Conservation (phyloP, 139 green algal genomes). For the Coelastrella sp. region DNA sequence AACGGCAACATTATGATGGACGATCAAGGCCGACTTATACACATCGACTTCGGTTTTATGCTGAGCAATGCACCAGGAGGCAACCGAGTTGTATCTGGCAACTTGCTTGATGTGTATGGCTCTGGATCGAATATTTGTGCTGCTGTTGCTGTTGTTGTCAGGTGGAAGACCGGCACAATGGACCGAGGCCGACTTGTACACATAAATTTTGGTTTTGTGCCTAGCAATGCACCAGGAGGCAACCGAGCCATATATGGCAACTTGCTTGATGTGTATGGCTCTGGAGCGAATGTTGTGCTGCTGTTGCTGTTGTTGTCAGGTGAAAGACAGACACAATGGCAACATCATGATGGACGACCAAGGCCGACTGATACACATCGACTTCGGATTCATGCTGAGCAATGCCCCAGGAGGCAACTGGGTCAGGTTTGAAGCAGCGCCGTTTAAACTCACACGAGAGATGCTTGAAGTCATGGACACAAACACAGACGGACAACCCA, state of each 20-base stretch:
- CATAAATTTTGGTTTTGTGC: conserved; percentile 99
- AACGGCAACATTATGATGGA: conserved; percentile 95
- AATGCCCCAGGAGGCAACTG: conserved; percentile 72
- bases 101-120: no score
- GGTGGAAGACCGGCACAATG: conserved; percentile 96
- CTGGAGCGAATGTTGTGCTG: conserved; percentile 41
- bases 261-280: no score
- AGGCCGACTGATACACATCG: conserved; percentile 97
- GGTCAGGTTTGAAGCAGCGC: conserved; percentile 89
- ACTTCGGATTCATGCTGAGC: conserved; percentile 99
- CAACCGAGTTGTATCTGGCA: conserved; percentile 63
- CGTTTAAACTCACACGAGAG: conserved; percentile 97
- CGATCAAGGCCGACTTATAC: conserved; percentile 87
- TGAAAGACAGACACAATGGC: conserved; percentile 97
- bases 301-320: conserved; percentile 72
- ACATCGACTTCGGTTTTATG: conserved; percentile 99
- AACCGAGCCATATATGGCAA: conserved; percentile 60
- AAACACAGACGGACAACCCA: conserved; percentile 84
- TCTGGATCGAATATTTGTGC: not conserved
- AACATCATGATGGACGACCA: conserved; percentile 90
- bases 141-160: conserved; percentile 76
- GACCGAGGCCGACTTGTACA: conserved; percentile 91
- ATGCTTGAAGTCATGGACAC: conserved; percentile 98
- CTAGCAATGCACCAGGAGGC: conserved; percentile 75
- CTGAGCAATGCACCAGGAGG: conserved; percentile 78